Evolutionary conservation across 2,329 filamentous ascomycete species (phyloP).

Genomic region (Balansia obtecta): DNA sequence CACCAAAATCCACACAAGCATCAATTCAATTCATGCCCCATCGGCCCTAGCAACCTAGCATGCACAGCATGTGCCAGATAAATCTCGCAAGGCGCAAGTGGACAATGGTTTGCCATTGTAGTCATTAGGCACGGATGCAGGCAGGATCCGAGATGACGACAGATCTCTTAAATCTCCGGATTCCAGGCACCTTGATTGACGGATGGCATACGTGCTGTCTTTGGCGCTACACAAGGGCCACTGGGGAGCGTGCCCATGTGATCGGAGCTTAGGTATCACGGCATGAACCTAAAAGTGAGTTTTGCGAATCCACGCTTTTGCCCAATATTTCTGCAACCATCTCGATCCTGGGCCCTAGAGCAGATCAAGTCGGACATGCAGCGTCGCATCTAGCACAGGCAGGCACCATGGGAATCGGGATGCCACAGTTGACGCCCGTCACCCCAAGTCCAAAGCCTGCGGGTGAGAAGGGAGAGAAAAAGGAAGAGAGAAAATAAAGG

Average conservation of each 20-base stretch:
- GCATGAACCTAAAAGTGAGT: conserved; percentile 4
- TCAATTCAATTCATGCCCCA: background rate
- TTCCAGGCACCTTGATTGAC: background rate
- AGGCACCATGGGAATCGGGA: background rate
- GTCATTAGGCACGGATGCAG: conserved; percentile 7
- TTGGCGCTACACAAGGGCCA: background rate
- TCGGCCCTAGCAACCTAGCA: background rate
- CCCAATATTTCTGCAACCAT: background rate
- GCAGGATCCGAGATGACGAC: background rate
- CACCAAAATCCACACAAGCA: conserved; percentile 4
- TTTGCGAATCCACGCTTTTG: background rate
- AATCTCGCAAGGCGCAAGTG: background rate
- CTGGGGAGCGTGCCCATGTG: background rate
- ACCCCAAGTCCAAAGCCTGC: background rate
- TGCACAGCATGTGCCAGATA: background rate
- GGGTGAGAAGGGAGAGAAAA: background rate
- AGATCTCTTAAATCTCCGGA: background rate
- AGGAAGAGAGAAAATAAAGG: background rate
- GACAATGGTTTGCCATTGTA: conserved; percentile 1
- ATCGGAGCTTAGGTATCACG: conserved; percentile 2
- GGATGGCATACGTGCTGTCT: background rate
- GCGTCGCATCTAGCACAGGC: background rate
- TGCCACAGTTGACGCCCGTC: background rate
- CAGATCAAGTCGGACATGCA: background rate
- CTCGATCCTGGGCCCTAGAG: background rate